Conservation (phyloP, 2,329 filamentous ascomycete genomes). For the Hypoxylon sp. region DNA sequence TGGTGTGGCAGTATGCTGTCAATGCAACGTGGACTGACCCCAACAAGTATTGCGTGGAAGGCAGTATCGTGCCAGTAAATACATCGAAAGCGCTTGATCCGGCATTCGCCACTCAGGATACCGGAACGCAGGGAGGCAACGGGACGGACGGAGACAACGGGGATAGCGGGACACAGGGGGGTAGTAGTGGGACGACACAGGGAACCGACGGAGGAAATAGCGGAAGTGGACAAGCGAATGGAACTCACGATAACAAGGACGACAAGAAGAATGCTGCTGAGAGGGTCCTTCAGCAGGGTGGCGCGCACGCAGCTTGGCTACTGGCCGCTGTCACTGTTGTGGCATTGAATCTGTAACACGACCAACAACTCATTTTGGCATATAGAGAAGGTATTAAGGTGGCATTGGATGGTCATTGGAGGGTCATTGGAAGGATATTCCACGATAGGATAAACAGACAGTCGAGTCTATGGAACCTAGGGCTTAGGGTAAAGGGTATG, state of each 20-base stretch:
- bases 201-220: neutral
- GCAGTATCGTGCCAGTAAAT: constrained; percentile 50
- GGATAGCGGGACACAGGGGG: too few species aligned
- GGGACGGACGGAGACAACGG: neutral
- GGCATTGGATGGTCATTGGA: neutral
- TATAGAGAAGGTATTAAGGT: neutral
- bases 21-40: constrained; percentile 57
- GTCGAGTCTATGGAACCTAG: neutral
- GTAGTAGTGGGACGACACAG: neutral
- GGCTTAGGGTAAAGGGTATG: neutral
- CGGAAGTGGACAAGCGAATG: neutral
- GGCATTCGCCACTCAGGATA: constrained; percentile 19
- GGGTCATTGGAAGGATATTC: neutral
- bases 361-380: neutral
- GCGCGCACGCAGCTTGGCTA: constrained; percentile 3
- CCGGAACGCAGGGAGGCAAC: neutral
- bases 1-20: constrained; percentile 59
- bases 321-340: constrained; percentile 8
- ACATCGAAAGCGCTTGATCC: constrained; percentile 43
- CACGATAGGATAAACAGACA: neutral
- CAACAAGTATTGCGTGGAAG: constrained; percentile 53
- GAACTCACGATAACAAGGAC: neutral
- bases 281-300: neutral
- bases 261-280: constrained; percentile 20
- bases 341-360: constrained; percentile 20